Base-by-base conservation (phyloP, 352 stramenopile species). In the Globisporangium cederbergense region DNA sequence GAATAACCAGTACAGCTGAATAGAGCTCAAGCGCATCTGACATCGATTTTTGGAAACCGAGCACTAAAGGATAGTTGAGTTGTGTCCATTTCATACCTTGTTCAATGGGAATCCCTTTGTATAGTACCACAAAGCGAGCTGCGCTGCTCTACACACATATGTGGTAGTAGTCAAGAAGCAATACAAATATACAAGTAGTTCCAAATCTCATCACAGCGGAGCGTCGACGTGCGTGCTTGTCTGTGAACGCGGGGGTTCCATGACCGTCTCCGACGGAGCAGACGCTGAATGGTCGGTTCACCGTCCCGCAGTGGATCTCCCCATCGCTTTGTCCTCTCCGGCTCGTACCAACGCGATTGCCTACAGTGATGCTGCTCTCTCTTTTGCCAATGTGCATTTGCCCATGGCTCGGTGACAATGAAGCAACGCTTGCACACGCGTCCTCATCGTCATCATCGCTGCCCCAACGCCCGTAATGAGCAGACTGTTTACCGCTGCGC, bases 221-320 rank as follows among this genome's bases (percentile, higher is more conserved):
- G 13, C 10, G 18, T 47, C 4, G 13, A 22, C 67, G 22, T 71
- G 71, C 69, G 49, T 81, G 72, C 46, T 65, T 51, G 58, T 79
- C 74, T 7, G 74, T 79, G 60, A 81, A 81, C 14, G 49, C 67
- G 40, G 79, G 62, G 2, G 60, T 62, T 8, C 70, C 71, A 13
- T 8, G 28, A 8, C 53, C 59, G 30, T 65, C 62, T 14, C 38
- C 65, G 10, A 85, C 42, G 10, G 61, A 53, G 43, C 74, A 85
- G 45, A 82, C 25, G 3, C 63, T 66, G 63, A 73, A 78, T 4
- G 74, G 74, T 1, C 73, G 77, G 60, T 83, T 78, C 28, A 85
- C 50, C 10, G 76, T 67, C 18, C 74, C 67, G 2, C 36, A 11
- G 3, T 30, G 59, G 16, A 40, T 64, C 16, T 62, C 56, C 32